A percentile compares a stretch with the other conserved stretches of the same genome.
phyloP scores from a whole-genome alignment of 2,329 filamentous ascomycete genomes.

The Epichloe uncinata region DNA sequence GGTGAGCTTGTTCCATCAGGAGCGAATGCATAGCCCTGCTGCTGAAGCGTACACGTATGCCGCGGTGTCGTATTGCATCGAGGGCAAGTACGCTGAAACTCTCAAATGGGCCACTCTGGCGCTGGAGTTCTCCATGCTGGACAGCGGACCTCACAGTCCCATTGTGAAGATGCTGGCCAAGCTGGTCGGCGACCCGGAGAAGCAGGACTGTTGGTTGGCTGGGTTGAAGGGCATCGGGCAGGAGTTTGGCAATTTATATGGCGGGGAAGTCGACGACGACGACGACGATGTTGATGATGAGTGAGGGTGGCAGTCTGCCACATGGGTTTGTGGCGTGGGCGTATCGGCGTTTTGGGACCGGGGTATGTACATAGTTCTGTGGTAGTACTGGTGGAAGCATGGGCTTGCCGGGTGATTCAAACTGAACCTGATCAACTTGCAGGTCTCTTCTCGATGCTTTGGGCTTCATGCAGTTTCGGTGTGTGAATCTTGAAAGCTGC shows the following conservation, averaged over 20 bases:
- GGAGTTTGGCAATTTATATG: background rate
- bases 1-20: slow-evolving; percentile 26
- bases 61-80: slow-evolving; percentile 25
- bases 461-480: too few relatives aligned
- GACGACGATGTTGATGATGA: too few relatives aligned
- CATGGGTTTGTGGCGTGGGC: background rate
- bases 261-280: too few relatives aligned
- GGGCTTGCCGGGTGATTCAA: too few relatives aligned
- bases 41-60: slow-evolving; percentile 24
- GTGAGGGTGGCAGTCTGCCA: too few relatives aligned
- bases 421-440: too few relatives aligned
- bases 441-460: too few relatives aligned
- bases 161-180: background rate
- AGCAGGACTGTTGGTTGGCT: slow-evolving; percentile 5
- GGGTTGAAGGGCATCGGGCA: background rate
- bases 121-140: slow-evolving; percentile 21
- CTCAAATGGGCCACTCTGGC: slow-evolving; percentile 25
- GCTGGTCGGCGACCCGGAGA: slow-evolving; percentile 3
- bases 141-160: slow-evolving; percentile 2
- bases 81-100: slow-evolving; percentile 25
- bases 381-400: too few relatives aligned
- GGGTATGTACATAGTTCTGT: background rate
- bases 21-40: slow-evolving; percentile 21
- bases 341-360: background rate
- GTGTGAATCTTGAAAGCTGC: too few relatives aligned